Evolutionary conservation across 345 rosid genomes (phyloP), one percentile per base, ranked within the genome.

Genomic region (Pistacia atlantica): DNA sequence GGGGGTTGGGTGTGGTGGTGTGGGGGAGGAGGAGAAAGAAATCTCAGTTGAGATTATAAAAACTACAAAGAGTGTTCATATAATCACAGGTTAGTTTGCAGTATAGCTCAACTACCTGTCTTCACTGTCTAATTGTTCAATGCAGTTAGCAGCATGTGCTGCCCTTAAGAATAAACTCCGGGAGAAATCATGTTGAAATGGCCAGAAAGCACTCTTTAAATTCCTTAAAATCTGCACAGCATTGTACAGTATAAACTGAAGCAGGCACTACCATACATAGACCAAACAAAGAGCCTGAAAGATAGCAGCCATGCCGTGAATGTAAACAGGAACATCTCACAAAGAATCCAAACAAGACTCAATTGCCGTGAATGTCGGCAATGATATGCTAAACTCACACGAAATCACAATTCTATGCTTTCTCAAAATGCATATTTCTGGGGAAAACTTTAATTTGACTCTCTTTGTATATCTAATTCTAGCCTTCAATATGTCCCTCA

Each of bases 141-240:
- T 33, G 70, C 81, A 84, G 68, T 84, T 84, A 60, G 90, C 89
- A 68, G 90, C 91, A 73, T 77, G 69, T 52, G 90, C 94, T 18
- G 90, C 94, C 67, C 86, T 82, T 55, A 87, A 79, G 76, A 90
- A 90, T 80, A 87, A 81, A 78, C 91, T 90, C 71, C 73, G 75
- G n/a, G 81, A 58, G 25, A 37, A 73, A 79, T 83, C 88, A 76
- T 80, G 76, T 74, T 85, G 88, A 86, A 89, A 90, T 69, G 95
- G 95, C 95, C 92, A 90, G 80, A 90, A 89, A 73, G 87, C 87
- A 75, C 52, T 85, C 84, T 89, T 90, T 84, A 89, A 83, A 79
- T 76, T 80, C 77, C 81, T 81, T 75, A 89, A 83, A 55, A 83
- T 74, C 92, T 87, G 86, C 80, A 78, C 13, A 62, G 20, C n/a